Percentiles rank a stretch among this genome's conserved stretches.
Evolutionary conservation across 345 rosid genomes (phyloP).

Genomic region (Odontarrhena argentea): DNA sequence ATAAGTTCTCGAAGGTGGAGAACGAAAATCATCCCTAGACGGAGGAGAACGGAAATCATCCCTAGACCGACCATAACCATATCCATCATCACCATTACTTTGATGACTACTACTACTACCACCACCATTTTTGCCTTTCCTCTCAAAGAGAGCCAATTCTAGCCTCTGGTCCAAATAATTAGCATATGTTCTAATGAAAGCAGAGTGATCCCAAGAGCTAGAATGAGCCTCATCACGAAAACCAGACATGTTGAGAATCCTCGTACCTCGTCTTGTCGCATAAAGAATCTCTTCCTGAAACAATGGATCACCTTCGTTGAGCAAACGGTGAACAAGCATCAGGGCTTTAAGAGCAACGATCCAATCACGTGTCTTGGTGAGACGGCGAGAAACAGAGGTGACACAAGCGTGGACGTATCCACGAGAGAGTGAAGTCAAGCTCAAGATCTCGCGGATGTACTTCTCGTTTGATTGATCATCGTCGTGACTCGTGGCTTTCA

Average conservation of each 20-base stretch:
- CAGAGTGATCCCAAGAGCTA: slow-evolving; percentile 88
- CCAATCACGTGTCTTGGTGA: slow-evolving; percentile 91
- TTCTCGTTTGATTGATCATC: slow-evolving; percentile 89
- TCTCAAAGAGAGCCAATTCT: slow-evolving; percentile 63
- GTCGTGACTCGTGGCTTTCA: slow-evolving; percentile 92
- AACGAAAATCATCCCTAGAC: slow-evolving; percentile 52
- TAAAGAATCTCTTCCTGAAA: slow-evolving; percentile 76
- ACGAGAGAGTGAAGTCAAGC: slow-evolving; percentile 56
- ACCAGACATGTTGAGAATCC: slow-evolving; percentile 80
- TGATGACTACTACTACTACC: slow-evolving; percentile 38
- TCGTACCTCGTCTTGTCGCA: slow-evolving; percentile 70
- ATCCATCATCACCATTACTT: slow-evolving; percentile 46
- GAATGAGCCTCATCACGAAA: slow-evolving; percentile 95
- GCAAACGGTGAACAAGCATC: slow-evolving; percentile 68
- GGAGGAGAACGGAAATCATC: slow-evolving; percentile 74
- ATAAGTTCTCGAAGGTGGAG: slow-evolving; percentile 64
- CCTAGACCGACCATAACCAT: slow-evolving; percentile 40
- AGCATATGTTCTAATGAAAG: slow-evolving; percentile 77
- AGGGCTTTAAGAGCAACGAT: slow-evolving; percentile 83
- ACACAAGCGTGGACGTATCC: slow-evolving; percentile 80
- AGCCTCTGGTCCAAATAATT: slow-evolving; percentile 76
- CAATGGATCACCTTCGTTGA: slow-evolving; percentile 65
- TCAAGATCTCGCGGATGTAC: slow-evolving; percentile 68
- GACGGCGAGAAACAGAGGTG: slow-evolving; percentile 64
- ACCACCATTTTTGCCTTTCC: slow-evolving; percentile 54